A percentile compares a stretch with the other conserved stretches of the same genome.
Conservation (phyloP, 2,329 filamentous ascomycete genomes). For the Calycina herbarum region DNA sequence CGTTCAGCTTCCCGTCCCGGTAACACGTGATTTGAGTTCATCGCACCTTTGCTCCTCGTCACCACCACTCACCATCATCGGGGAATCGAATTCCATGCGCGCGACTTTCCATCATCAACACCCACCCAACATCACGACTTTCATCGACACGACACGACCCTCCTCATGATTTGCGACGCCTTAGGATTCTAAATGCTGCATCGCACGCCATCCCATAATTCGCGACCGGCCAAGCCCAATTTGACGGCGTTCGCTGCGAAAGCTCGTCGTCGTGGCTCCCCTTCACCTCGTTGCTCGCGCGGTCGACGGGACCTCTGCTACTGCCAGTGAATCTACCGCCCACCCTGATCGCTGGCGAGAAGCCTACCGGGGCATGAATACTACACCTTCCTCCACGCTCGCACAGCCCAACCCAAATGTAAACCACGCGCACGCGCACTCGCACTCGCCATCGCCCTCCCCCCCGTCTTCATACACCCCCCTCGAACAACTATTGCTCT, state of each 20-base stretch:
- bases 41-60: not conserved
- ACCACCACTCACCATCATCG: not conserved
- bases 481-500: conserved; percentile 83
- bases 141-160: not conserved
- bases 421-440: not conserved
- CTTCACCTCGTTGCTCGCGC: conserved; percentile 53
- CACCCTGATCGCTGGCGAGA: conserved; percentile 58
- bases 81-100: conserved; percentile 1
- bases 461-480: conserved; percentile 62
- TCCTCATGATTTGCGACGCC: conserved; percentile 5
- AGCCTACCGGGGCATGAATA: conserved; percentile 56
- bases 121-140: not conserved
- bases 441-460: not conserved
- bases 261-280: conserved; percentile 50
- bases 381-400: conserved; percentile 59
- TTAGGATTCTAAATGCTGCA: conserved; percentile 10
- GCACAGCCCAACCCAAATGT: conserved; percentile 46
- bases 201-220: not conserved
- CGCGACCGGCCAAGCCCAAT: conserved; percentile 6
- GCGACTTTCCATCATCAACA: conserved; percentile 3
- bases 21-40: not conserved
- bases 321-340: conserved; percentile 42
- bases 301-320: conserved; percentile 20
- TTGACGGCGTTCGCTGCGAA: not conserved
- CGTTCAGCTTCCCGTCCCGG: not conserved